Conservation (phyloP, 192 early-diverging fungal species). For the Coemansia sp. region DNA sequence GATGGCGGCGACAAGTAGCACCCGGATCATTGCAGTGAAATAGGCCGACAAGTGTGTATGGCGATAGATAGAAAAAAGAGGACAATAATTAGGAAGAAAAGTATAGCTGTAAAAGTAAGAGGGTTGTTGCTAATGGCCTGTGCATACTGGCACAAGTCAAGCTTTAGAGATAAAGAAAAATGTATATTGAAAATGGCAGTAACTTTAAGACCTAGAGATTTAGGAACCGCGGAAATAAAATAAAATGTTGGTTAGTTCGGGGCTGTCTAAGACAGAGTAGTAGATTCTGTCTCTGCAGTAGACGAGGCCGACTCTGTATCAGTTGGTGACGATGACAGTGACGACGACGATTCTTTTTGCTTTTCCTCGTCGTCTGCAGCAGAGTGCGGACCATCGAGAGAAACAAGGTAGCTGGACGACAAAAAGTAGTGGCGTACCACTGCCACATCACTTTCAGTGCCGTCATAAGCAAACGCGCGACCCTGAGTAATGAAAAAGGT, state of each 20-base stretch:
- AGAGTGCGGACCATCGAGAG: conserved; percentile 24
- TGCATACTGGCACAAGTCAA: neutral
- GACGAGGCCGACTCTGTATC: neutral
- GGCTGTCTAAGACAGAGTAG: neutral
- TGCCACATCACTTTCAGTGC: conserved; percentile 10
- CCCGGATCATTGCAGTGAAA: neutral
- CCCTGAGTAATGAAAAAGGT: conserved; percentile 24
- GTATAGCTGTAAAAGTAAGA: neutral
- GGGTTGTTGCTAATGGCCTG: neutral
- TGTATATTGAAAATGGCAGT: neutral
- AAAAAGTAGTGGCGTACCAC: conserved; percentile 38
- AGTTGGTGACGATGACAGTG: neutral
- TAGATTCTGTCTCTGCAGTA: conserved; percentile 10
- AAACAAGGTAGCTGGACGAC: conserved; percentile 43
- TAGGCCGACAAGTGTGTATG: neutral
- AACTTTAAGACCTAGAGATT: conserved; percentile 1
- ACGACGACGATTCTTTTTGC: neutral
- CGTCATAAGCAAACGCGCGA: conserved; percentile 36
- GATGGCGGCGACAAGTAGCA: neutral
- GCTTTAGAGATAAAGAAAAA: neutral
- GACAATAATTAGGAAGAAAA: neutral
- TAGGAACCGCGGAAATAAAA: neutral
- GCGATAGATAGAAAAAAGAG: neutral
- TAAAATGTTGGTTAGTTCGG: neutral
- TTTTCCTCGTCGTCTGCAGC: neutral